Conservation (phyloP, 2,329 filamentous ascomycete genomes). For the Fusarium sp. region DNA sequence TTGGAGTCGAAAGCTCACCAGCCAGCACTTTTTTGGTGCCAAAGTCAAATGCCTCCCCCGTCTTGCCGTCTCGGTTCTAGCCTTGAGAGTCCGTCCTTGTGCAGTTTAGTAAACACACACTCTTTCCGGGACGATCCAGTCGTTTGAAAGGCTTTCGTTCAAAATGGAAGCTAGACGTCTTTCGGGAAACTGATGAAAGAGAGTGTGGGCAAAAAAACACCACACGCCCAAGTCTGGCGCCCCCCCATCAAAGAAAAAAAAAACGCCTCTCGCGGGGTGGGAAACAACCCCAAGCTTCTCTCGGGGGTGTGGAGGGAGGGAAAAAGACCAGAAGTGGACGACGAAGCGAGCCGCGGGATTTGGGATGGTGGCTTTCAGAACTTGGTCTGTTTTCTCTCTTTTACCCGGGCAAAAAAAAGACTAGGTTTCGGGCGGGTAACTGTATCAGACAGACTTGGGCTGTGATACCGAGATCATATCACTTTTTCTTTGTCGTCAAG, state of each 20-base stretch:
- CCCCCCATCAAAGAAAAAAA: constrained; percentile 15
- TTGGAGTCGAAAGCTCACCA: not conserved
- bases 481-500: constrained; percentile 8
- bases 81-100: not conserved
- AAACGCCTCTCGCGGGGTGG: constrained; percentile 25
- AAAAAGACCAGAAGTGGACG: constrained; percentile 12
- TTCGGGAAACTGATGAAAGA: constrained; percentile 16
- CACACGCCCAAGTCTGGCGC: not conserved
- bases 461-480: constrained; percentile 25
- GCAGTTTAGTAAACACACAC: constrained; percentile 2
- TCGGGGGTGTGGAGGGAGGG: constrained; percentile 14
- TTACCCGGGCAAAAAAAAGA: not conserved
- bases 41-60: constrained; percentile 39
- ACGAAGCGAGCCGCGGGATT: constrained; percentile 12
- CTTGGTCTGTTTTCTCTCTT: not conserved
- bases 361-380: constrained; percentile 8
- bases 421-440: constrained; percentile 7
- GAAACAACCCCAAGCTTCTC: not conserved
- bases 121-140: constrained; percentile 13
- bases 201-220: not conserved
- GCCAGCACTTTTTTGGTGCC: not conserved
- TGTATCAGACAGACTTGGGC: constrained; percentile 8
- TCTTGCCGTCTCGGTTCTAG: constrained; percentile 28
- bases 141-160: not conserved
- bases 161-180: constrained; percentile 22